A percentile compares a stretch with the other conserved stretches of the same genome.
phyloP scores from a whole-genome alignment of 1,139 yeast genomes.

The Protomyces gravidus region DNA sequence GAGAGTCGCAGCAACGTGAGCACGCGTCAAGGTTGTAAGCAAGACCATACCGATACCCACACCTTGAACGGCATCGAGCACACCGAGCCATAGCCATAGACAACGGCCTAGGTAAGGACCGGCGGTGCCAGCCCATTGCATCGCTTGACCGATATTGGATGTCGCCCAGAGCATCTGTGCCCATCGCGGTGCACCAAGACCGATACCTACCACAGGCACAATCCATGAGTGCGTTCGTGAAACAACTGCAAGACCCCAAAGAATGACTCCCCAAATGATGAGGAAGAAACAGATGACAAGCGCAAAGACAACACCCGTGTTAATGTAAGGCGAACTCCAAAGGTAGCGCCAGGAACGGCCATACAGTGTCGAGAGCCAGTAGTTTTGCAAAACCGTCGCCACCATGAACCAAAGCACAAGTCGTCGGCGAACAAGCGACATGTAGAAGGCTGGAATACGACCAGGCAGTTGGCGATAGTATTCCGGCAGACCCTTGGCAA shows the following conservation, averaged over 20 bases:
- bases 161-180: constrained; percentile 30
- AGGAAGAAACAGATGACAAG: constrained; percentile 28
- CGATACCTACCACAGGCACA: constrained; percentile 29
- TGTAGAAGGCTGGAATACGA: constrained; percentile 31
- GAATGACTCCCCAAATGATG: constrained; percentile 28
- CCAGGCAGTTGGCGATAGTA: constrained; percentile 31
- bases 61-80: constrained; percentile 30
- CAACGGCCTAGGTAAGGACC: constrained; percentile 30
- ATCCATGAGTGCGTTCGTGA: constrained; percentile 31
- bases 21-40: constrained; percentile 30
- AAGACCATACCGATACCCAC: constrained; percentile 32
- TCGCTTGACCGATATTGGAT: constrained; percentile 28
- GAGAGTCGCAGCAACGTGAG: constrained; percentile 29
- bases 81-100: constrained; percentile 32
- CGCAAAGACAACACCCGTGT: constrained; percentile 20
- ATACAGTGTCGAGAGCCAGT: constrained; percentile 30
- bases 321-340: constrained; percentile 27
- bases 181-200: constrained; percentile 32
- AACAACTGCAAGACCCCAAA: constrained; percentile 8
- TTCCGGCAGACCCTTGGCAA: constrained; percentile 28
- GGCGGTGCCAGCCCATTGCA: constrained; percentile 31
- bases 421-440: constrained; percentile 26
- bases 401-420: constrained; percentile 31
- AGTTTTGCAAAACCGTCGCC: constrained; percentile 29
- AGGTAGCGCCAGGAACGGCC: constrained; percentile 31